phyloP scores from a whole-genome alignment of 2,329 filamentous ascomycete species.

The Aspergillus novofumigatus region DNA sequence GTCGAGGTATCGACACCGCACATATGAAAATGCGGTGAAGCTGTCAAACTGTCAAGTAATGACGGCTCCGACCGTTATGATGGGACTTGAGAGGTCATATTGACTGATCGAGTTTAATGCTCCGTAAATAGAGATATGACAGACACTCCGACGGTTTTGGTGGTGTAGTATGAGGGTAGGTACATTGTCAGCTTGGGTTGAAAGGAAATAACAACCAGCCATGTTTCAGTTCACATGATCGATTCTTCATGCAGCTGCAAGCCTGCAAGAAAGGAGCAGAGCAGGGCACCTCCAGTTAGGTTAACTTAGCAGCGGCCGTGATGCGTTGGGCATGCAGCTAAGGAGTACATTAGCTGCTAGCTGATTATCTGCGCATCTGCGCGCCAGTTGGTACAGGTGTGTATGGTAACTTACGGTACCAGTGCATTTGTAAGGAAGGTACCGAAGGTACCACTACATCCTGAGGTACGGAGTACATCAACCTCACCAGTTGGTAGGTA shows the following conservation, averaged over 20 bases:
- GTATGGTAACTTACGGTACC: no score
- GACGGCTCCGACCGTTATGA: conserved; percentile 1
- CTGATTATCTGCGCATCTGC: no score
- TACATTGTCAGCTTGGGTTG: background rate
- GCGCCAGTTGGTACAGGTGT: no score
- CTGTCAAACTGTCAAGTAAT: background rate
- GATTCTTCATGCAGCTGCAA: conserved; percentile 32
- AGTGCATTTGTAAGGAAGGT: no score
- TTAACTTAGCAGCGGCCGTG: background rate
- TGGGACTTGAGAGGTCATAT: background rate
- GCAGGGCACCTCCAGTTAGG: no score
- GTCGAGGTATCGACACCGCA: background rate
- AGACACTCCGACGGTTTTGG: no score
- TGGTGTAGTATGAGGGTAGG: no score
- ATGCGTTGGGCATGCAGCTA: background rate
- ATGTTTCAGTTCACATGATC: conserved; percentile 27
- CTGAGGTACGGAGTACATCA: no score
- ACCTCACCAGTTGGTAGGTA: no score
- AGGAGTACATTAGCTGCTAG: no score
- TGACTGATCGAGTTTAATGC: background rate
- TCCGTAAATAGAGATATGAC: no score
- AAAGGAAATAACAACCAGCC: background rate
- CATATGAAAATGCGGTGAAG: conserved; percentile 21
- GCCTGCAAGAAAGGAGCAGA: conserved; percentile 23
- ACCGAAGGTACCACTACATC: no score